Conservation (phyloP, 1,139 yeast species). For the Debaryomyces robertsiae region DNA sequence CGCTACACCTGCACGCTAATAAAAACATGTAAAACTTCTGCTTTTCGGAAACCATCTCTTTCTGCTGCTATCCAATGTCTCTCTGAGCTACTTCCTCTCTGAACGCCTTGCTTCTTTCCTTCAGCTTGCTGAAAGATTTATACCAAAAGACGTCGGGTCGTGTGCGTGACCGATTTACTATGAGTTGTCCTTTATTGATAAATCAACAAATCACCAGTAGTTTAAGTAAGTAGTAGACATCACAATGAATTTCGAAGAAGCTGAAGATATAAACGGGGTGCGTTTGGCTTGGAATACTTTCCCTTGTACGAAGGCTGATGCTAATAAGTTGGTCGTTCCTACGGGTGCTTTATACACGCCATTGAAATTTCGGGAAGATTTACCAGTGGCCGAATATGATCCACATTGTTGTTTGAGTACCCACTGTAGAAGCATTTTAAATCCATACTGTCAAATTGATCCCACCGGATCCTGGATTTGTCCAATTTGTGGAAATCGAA, state of each 20-base stretch:
- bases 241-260: constrained; percentile 51
- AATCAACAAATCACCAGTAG: constrained; percentile 7
- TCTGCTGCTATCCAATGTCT: too few species aligned
- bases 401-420: constrained; percentile 82
- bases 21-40: too few species aligned
- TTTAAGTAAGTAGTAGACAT: neutral
- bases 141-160: constrained; percentile 1
- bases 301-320: constrained; percentile 89
- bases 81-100: too few species aligned
- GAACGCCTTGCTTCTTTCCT: too few species aligned
- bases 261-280: constrained; percentile 52
- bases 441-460: constrained; percentile 87
- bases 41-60: too few species aligned
- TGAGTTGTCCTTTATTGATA: constrained; percentile 12
- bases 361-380: constrained; percentile 72
- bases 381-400: constrained; percentile 84
- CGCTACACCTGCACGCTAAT: too few species aligned
- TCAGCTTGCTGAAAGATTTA: neutral
- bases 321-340: constrained; percentile 91
- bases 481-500: constrained; percentile 81
- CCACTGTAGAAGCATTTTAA: constrained; percentile 82
- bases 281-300: constrained; percentile 55
- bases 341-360: constrained; percentile 95
- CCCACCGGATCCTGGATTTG: constrained; percentile 88
- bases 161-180: constrained; percentile 1